Evolutionary conservation across 2,329 filamentous ascomycete genomes (phyloP), one percentile per base, ranked within the genome.

Genomic region (Trichoderma asperellum): DNA sequence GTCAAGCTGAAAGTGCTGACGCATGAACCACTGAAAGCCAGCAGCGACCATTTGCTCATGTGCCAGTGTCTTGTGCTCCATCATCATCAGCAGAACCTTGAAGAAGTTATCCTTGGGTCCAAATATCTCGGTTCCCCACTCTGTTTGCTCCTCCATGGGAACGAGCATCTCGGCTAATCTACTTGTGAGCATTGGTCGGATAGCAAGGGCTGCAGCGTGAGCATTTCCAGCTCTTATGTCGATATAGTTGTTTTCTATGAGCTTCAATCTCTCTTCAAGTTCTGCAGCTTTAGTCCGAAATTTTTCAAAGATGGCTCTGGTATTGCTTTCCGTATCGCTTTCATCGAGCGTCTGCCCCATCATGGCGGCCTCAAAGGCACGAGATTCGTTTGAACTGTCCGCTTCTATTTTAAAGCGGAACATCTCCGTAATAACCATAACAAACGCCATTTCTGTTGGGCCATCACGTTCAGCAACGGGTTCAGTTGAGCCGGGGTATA

Each of bases 401-500:
- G 83, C 81, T 2, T 78, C 80, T 24, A 85, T 76, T 68, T 88
- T 79, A 70, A 87, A 84, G 40, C 81, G 81, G 55, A 82, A 82
- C 3, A 88, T 79, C 59, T 84, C 83, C 76, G 83, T 85, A 5
- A 81, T 78, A 11, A 88, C 77, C 37, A 89, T 73, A 70, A 83
- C 83, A 70, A 88, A 87, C 0, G 86, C 84, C 87, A 89, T 89
- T 70, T 89, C 87, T 0, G 87, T 89, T 2, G 87, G 86, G 0
- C 86, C 86, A 2, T 88, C 85, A 24, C 83, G 83, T 14, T 85
- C 79, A 55, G 83, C 80, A 1, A 88, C 76, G 0, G 85, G 83
- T 66, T 86, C 83, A 8, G 81, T 83, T 40, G 86, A 85, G 2
- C 81, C 81, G 1, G 86, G 86, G 69, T 84, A 85, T 0, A 90